These are phyloP conservation scores for Neofusicoccum kwambonambiense DNA, from an alignment of 2,329 filamentous ascomycete species.

Conservation along the genomic window DNA sequence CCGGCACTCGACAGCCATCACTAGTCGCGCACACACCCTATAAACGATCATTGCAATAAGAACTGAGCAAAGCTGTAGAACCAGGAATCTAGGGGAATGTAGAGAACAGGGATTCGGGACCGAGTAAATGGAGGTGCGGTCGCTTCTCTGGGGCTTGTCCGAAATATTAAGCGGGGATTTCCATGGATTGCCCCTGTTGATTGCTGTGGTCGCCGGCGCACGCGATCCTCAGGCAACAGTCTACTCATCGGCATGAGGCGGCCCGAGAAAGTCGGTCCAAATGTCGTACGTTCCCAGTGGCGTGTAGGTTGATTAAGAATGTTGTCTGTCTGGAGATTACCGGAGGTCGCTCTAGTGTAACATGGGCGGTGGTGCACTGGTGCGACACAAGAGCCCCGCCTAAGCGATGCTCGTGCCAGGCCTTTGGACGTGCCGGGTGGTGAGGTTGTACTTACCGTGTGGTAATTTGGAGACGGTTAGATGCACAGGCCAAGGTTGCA, in stretches of 20 bases:
- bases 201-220: neutral
- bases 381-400: neutral
- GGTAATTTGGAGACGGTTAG: neutral
- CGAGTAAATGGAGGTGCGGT: no score
- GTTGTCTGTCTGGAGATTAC: neutral
- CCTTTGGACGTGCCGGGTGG: neutral
- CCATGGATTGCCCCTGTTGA: no score
- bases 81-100: no score
- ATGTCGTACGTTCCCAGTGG: neutral
- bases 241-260: neutral
- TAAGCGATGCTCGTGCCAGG: neutral
- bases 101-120: no score
- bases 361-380: slow-evolving; percentile 4
- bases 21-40: no score
- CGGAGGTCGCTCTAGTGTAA: neutral
- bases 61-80: no score
- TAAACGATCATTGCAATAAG: no score
- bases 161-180: no score
- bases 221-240: neutral
- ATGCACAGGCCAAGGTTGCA: slow-evolving; percentile 5
- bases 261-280: neutral
- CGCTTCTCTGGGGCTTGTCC: no score
- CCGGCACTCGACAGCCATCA: no score
- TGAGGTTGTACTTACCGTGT: neutral
- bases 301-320: neutral